Percentiles rank a stretch among this genome's conserved stretches.
phyloP scores from a whole-genome alignment of 306 rosid species.

The peach (Prunus persica) region Prunus_persica_NCBIv2 NC_034012.1:2684001-2684500 shows the following conservation, averaged over 20 bases:
- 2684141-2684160: neutral
- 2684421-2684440: neutral
- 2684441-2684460: neutral
- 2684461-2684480: constrained; percentile 4
- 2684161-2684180: neutral
- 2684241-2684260: constrained; percentile 77
- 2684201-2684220: constrained; percentile 18
- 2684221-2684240: constrained; percentile 48
- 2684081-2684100: neutral
- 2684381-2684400: too few species aligned
- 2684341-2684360: neutral
- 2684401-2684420: constrained; percentile 5
- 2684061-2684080: neutral
- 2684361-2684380: neutral
- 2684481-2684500: neutral
- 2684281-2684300: constrained; percentile 80
- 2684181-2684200: neutral
- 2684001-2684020: neutral
- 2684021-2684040: neutral
- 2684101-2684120: neutral
- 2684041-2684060: neutral
- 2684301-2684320: constrained; percentile 15
- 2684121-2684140: neutral
- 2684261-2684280: constrained; percentile 74
- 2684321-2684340: neutral